Evolutionary conservation across 140 eudicot genomes (phyloP), one percentile per base, ranked within the genome.

Genomic region (Senecio squalidus): DNA sequence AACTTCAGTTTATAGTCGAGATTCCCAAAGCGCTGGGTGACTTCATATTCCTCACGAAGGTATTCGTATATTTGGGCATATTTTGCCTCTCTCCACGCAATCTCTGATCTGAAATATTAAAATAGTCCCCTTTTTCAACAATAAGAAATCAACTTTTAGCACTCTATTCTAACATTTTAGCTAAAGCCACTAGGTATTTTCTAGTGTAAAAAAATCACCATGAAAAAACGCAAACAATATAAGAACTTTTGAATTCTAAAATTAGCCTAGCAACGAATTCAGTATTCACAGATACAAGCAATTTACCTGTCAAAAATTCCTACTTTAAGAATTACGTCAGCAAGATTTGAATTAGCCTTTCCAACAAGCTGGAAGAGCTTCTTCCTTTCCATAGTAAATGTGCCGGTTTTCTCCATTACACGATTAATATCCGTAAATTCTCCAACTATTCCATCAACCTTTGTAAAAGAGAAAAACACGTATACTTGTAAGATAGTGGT

Each of bases 1-100:
- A 91, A 91, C 66, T 91, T 91, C 25, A 91, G 53, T 70, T 91
- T 91, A 56, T 76, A 83, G 71, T 91, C 89, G 16, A 91, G 98
- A 58, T 86, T 91, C 36, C 94, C 98, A 64, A 91, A 91, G 14
- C 98, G 94, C 58, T 86, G 96, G 8, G 94, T 65, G 40, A 91
- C 91, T 76, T 91, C 98, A 56, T 91, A 91, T 45, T 91, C 98
- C 77, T 91, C 98, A 3, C 96, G 94, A 24, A 91, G 91, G 71
- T 91, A 91, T 66, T 91, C 98, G 20, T 71, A 78, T 56, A 91
- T 86, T 73, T 78, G 88, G 20, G 96, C 95, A 68, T 91, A 91
- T 73, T 86, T 91, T 20, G 98, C 95, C 50, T 86, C 96, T 62
- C 94, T 83, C 98, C 98, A 91, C 20, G 98, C 98, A 66, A 91